These are phyloP conservation scores for Kurtzmaniella fragi DNA, from an alignment of 805 yeast species.

Conservation along the genomic window DNA sequence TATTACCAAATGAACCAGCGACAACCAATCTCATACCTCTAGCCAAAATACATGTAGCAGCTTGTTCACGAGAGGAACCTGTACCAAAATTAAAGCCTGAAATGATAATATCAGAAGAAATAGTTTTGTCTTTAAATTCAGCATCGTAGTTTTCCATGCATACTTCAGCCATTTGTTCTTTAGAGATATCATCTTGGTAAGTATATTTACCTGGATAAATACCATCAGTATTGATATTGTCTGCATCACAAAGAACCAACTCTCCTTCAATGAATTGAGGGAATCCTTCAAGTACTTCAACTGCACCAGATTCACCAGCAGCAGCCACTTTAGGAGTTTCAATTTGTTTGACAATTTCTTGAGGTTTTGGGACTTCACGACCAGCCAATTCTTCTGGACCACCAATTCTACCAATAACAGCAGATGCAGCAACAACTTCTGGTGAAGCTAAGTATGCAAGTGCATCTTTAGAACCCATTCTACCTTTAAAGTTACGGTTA, in stretches of 20 bases:
- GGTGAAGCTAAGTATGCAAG: constrained; percentile 95
- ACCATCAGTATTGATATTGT: constrained; percentile 95
- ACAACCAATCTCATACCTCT: constrained; percentile 90
- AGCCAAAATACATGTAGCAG: constrained; percentile 96
- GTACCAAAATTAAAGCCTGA: constrained; percentile 97
- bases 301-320: constrained; percentile 29
- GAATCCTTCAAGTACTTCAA: constrained; percentile 85
- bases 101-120: constrained; percentile 83
- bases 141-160: constrained; percentile 98
- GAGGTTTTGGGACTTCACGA: constrained; percentile 31
- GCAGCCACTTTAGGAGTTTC: constrained; percentile 26
- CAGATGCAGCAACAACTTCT: constrained; percentile 97
- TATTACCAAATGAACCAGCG: constrained; percentile 96
- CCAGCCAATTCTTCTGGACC: constrained; percentile 85
- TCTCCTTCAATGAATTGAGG: constrained; percentile 89
- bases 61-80: constrained; percentile 98
- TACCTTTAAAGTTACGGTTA: constrained; percentile 96
- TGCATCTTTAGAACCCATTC: constrained; percentile 98
- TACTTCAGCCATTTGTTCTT: constrained; percentile 96
- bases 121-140: constrained; percentile 76
- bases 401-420: constrained; percentile 90
- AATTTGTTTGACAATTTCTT: constrained; percentile 45
- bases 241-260: constrained; percentile 92
- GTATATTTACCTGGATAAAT: constrained; percentile 99
- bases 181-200: constrained; percentile 93